Conservation (phyloP, 805 yeast genomes). For the Wickerhamiella vanderwaltii region DNA sequence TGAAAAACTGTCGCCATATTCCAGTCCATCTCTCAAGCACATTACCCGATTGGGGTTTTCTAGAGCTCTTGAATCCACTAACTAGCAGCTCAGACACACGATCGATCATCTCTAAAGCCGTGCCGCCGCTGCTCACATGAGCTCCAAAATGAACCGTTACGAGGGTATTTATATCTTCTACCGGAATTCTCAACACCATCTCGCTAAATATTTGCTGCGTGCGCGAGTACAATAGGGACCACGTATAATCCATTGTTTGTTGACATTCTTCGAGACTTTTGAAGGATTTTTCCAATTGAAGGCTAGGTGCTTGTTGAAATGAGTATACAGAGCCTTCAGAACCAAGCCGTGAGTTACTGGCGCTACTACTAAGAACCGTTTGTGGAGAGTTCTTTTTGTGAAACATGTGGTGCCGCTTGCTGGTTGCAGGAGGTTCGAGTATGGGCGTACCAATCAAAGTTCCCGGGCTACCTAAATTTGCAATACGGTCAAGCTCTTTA, state of each 20-base stretch:
- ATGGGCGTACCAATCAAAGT: conserved; percentile 13
- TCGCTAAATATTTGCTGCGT: conserved; percentile 38
- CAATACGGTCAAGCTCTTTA: conserved; percentile 29
- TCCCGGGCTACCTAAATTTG: conserved; percentile 24
- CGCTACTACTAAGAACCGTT: conserved; percentile 31
- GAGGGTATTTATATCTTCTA: conserved; percentile 45
- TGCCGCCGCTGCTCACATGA: conserved; percentile 29
- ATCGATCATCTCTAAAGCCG: conserved; percentile 30
- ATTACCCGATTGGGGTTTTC: conserved; percentile 18
- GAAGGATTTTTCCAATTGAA: conserved; percentile 14
- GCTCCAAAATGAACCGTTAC: conserved; percentile 33
- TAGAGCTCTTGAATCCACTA: conserved; percentile 29
- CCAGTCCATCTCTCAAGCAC: conserved; percentile 25
- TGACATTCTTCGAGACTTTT: conserved; percentile 28
- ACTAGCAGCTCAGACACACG: conserved; percentile 37
- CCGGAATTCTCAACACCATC: conserved; percentile 38
- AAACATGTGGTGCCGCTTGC: conserved; percentile 29
- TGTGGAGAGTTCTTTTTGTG: conserved; percentile 30
- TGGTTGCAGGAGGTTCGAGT: conserved; percentile 12
- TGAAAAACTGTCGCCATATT: conserved; percentile 48
- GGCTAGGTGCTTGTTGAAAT: conserved; percentile 24
- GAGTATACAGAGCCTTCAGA: conserved; percentile 34
- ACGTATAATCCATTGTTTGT: conserved; percentile 36
- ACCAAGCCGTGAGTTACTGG: conserved; percentile 33
- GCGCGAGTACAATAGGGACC: conserved; percentile 35